phyloP scores from a whole-genome alignment of 495 filamentous ascomycete genomes.

The Aspergillus indologenus region DNA sequence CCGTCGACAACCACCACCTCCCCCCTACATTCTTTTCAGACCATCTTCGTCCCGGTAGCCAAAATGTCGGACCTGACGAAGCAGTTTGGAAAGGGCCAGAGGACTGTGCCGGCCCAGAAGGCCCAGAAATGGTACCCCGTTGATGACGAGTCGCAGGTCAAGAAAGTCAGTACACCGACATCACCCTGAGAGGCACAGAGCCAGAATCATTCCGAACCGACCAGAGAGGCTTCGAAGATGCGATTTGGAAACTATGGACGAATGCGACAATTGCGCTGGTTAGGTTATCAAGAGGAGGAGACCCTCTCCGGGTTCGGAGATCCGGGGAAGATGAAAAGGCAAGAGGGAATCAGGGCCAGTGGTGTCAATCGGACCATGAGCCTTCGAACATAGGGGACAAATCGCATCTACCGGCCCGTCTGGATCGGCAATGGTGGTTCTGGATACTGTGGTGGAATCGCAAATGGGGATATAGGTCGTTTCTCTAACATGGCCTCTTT shows the following conservation, averaged over 20 bases:
- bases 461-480: slow-evolving; percentile 17
- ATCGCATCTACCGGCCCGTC: slow-evolving; percentile 19
- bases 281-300: slow-evolving; percentile 13
- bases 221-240: slow-evolving; percentile 21
- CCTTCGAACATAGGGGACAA: slow-evolving; percentile 19
- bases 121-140: slow-evolving; percentile 99
- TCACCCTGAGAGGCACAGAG: slow-evolving; percentile 28
- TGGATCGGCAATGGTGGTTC: neutral
- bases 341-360: slow-evolving; percentile 14
- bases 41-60: slow-evolving; percentile 46
- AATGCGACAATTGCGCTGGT: slow-evolving; percentile 36
- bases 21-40: slow-evolving; percentile 33
- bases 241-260: slow-evolving; percentile 24
- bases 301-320: slow-evolving; percentile 5
- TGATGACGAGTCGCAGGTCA: slow-evolving; percentile 84
- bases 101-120: slow-evolving; percentile 85
- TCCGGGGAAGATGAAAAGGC: neutral
- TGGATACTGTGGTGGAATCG: neutral
- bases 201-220: slow-evolving; percentile 4
- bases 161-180: slow-evolving; percentile 67
- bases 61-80: slow-evolving; percentile 81
- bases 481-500: slow-evolving; percentile 37
- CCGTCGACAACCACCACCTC: slow-evolving; percentile 43
- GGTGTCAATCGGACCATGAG: slow-evolving; percentile 15
- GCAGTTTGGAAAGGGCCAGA: slow-evolving; percentile 96